Evolutionary conservation across 2,329 filamentous ascomycete species (phyloP), one percentile per base, ranked within the genome.

Genomic region (Lecanosticta acicola): DNA sequence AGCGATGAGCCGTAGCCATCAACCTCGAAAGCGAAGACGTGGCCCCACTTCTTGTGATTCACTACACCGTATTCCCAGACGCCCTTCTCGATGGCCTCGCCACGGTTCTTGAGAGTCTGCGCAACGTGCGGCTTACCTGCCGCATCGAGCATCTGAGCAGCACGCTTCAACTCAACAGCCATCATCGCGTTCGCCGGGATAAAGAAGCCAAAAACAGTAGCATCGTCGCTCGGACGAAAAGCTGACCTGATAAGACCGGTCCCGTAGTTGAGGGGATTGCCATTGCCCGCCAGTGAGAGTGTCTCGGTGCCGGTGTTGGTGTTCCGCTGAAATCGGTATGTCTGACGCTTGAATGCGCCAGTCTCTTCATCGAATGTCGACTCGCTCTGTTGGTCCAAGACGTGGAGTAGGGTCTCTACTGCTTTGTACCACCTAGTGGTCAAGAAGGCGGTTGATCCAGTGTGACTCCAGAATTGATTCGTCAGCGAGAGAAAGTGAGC

Each of bases 141-240:
- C 4, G 73, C 72, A 42, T 71, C 70, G n/a, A 97, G 76, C 16
- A 94, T 74, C 4, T 75, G 72, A 0, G 87, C 81, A 0, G 86
- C 82, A 34, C 86, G 82, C 53, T 82, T 79, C 19, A 98, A 74
- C 67, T 98, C 89, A 0, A 91, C 86, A 2, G 88, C 83, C 77
- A 98, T 95, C 83, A 94, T 91, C 18, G 93, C 93, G 63, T 98
- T 98, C 32, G 87, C 84, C 0, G 93, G 93, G 56, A 98, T 94
- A 64, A 95, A 87, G 72, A 88, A 98, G 36, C 90, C 90, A 2
- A 98, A 74, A 32, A 93, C 96, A 0, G 89, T 94, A 2, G 93
- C 88, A 65, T 98, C 93, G 59, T 98, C 93, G 53, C 87, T 94
- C 3, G 93, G 93, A 1, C 93, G 80, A 70, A 98, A 98, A 0